Base-by-base conservation (phyloP, 164 flowering plant genomes). In the Santalum album region DNA sequence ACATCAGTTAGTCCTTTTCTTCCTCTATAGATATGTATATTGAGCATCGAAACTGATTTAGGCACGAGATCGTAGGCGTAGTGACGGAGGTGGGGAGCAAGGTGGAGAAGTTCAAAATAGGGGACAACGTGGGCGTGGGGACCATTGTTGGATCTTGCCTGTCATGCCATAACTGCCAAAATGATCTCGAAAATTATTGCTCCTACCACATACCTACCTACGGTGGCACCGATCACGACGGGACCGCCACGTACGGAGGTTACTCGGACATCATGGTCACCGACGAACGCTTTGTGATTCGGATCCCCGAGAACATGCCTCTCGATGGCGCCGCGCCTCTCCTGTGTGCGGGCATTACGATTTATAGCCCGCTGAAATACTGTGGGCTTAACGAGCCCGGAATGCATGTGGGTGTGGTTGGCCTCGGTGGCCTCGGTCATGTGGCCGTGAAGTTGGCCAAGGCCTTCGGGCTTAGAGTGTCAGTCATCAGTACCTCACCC, bases 101-200 rank as follows among this genome's bases (percentile, higher is more conserved):
- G 17, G 87, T 79, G 18, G 20, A 53, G n/a, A 77, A 77, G 24
- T 42, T 75, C 45, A 79, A 75, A 50, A 68, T 72, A 0, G 87
- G 87, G 0, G 84, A 82, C 44, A 77, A 58, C 55, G 82, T 67
- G 0, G 87, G 87, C 0, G 84, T 77, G 1, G 87, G 87, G n/a
- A 75, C 74, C 60, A 34, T 79, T 65, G 75, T 79, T 11, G 78
- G 79, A 6, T 25, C 82, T 1, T 78, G 80, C 25, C 68, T 47
- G 18, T 60, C 73, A 0, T 80, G 85, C 50, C 61, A 71, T 0
- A 61, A 52, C 43, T 78, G 83, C 61, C 12, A 21, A 12, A 29
- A 65, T 2, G 59, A 69, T 40, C 71, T 71, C 0, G 84, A 82
- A 29, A 82, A 79, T 36, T 77, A 77, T 60, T 82, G 87, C 49